These are phyloP conservation scores for Suhomyces wounanorum DNA, from an alignment of 1,139 yeast species.

Conservation along the genomic window DNA sequence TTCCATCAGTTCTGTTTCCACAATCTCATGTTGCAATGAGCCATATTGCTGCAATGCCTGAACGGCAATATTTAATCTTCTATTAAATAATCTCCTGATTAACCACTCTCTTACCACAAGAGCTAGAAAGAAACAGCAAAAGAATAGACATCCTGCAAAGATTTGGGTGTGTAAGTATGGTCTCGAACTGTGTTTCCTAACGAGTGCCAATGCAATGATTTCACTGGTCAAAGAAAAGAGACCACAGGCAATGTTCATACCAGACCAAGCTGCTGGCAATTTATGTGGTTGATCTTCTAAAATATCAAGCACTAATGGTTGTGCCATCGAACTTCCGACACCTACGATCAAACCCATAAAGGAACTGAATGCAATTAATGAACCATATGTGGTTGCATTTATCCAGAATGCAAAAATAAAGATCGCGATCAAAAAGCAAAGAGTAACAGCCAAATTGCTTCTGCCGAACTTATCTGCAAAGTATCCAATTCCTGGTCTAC, in stretches of 20 bases:
- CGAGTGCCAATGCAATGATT: slow-evolving; percentile 50
- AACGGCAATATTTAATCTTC: slow-evolving; percentile 15
- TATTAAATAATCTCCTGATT: slow-evolving; percentile 23
- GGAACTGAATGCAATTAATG: slow-evolving; percentile 55
- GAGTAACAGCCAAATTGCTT: slow-evolving; percentile 46
- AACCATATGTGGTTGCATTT: slow-evolving; percentile 50
- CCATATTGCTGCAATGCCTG: background rate
- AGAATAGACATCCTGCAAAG: slow-evolving; percentile 54
- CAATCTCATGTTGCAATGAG: slow-evolving; percentile 8
- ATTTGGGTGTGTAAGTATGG: slow-evolving; percentile 65
- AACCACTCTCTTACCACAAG: slow-evolving; percentile 34
- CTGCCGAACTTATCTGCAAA: slow-evolving; percentile 62
- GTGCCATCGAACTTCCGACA: slow-evolving; percentile 63
- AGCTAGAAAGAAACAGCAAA: slow-evolving; percentile 32
- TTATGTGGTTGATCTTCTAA: slow-evolving; percentile 37
- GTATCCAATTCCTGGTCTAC: slow-evolving; percentile 65
- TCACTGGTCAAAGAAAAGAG: slow-evolving; percentile 48
- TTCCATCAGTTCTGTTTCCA: background rate
- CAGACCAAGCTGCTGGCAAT: slow-evolving; percentile 63
- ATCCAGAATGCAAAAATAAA: slow-evolving; percentile 55
- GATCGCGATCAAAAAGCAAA: slow-evolving; percentile 35
- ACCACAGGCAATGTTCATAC: slow-evolving; percentile 51
- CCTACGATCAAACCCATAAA: slow-evolving; percentile 60
- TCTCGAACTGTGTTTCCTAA: slow-evolving; percentile 26
- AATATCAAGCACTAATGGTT: slow-evolving; percentile 61